Evolutionary conservation across 345 rosid genomes (phyloP).

Genomic region (Brassica carinata): DNA sequence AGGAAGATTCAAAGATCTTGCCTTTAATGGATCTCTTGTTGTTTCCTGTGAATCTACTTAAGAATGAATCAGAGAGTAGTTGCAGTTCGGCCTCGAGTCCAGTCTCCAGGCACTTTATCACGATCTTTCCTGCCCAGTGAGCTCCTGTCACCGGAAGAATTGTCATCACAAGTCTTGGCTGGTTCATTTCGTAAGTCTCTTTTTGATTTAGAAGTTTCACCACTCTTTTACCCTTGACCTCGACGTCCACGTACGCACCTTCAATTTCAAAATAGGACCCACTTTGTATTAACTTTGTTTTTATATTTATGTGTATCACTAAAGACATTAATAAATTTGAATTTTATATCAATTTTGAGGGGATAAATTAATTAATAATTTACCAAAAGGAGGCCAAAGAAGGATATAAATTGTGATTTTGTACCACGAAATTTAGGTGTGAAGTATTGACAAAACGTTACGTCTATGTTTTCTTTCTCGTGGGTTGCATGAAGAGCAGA

Average conservation of each 20-base stretch:
- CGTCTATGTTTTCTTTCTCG: slow-evolving; percentile 59
- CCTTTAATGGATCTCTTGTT: slow-evolving; percentile 59
- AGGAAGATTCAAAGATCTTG: slow-evolving; percentile 55
- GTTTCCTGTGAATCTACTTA: slow-evolving; percentile 46
- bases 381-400: neutral
- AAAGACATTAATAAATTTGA: neutral
- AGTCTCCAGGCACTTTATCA: slow-evolving; percentile 60
- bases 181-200: slow-evolving; percentile 81
- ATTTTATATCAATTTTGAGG: neutral
- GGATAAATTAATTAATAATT: neutral
- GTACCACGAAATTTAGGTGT: slow-evolving; percentile 72
- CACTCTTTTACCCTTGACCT: slow-evolving; percentile 61
- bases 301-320: too few species aligned
- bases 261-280: too few species aligned
- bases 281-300: too few species aligned
- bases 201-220: slow-evolving; percentile 55
- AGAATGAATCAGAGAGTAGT: slow-evolving; percentile 53
- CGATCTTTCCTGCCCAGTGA: slow-evolving; percentile 70
- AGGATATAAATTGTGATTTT: neutral
- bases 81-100: slow-evolving; percentile 65
- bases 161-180: slow-evolving; percentile 62
- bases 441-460: slow-evolving; percentile 66
- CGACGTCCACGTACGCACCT: slow-evolving; percentile 74
- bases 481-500: slow-evolving; percentile 84
- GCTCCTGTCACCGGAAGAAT: slow-evolving; percentile 60